These are phyloP conservation scores for Patellaria atrata DNA, from an alignment of 495 filamentous ascomycete species.

Conservation along the genomic window DNA sequence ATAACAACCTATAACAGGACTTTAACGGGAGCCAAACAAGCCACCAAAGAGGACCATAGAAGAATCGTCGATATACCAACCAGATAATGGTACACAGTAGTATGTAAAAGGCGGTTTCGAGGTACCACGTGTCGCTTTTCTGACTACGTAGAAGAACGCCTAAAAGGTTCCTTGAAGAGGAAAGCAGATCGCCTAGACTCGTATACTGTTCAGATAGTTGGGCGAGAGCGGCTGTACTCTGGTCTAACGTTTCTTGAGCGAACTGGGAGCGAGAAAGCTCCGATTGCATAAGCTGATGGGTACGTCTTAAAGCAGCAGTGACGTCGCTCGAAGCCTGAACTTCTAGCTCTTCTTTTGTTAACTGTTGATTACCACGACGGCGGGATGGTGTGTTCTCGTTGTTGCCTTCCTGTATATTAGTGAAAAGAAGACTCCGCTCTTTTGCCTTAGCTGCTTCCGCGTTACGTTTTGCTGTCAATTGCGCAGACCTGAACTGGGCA, in stretches of 20 bases:
- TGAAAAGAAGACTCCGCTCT: conserved; percentile 65
- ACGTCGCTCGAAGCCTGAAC: conserved; percentile 67
- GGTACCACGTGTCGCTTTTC: conserved; percentile 95
- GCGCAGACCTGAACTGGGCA: conserved; percentile 66
- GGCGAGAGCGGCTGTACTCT: conserved; percentile 65
- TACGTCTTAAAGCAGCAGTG: conserved; percentile 67
- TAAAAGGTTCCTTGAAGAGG: conserved; percentile 57
- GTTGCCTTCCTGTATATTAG: conserved; percentile 34
- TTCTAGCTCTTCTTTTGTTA: conserved; percentile 53
- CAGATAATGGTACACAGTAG: conserved; percentile 62
- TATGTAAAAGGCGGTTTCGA: conserved; percentile 73
- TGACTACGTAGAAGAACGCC: conserved; percentile 67
- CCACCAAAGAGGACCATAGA: conserved; percentile 89
- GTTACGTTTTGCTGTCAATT: conserved; percentile 66
- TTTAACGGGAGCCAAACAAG: conserved; percentile 67
- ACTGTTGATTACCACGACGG: conserved; percentile 15
- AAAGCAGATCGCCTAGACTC: conserved; percentile 59
- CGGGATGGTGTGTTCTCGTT: conserved; percentile 18
- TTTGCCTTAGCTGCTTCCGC: conserved; percentile 55
- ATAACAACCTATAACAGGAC: conserved; percentile 21
- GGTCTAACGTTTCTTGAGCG: conserved; percentile 69
- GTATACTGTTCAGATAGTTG: conserved; percentile 68
- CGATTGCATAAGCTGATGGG: conserved; percentile 66
- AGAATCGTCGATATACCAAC: conserved; percentile 66
- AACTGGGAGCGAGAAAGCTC: conserved; percentile 77